Evolutionary conservation across 1,139 yeast genomes (phyloP).

Genomic region (Ogataea hybrid): DNA sequence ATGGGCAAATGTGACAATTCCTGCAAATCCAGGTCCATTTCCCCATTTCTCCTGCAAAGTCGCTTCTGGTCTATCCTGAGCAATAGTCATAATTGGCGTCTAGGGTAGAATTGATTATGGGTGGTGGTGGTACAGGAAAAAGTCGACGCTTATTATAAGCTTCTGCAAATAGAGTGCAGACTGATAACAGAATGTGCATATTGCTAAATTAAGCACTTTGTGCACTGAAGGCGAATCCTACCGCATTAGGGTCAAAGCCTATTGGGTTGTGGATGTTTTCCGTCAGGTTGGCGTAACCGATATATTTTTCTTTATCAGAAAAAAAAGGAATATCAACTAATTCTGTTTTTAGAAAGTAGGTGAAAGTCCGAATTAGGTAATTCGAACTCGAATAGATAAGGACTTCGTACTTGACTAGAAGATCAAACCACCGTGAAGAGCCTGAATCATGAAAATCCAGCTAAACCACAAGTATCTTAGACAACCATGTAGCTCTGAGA

Average conservation of each 20-base stretch:
- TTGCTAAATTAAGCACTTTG: not conserved
- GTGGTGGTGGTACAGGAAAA: not conserved
- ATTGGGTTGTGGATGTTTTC: not conserved
- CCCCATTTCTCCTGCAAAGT: slow-evolving; percentile 1
- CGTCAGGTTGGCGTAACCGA: too few species aligned
- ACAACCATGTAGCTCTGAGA: not conserved
- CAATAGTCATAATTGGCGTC: not conserved
- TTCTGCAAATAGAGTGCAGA: not conserved
- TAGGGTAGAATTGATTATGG: not conserved
- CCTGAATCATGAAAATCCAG: not conserved
- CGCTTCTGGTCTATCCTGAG: not conserved
- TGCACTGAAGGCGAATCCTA: not conserved
- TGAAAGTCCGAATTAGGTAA: not conserved
- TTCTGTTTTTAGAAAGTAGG: not conserved
- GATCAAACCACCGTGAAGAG: not conserved
- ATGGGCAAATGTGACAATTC: slow-evolving; percentile 1
- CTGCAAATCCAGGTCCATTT: not conserved
- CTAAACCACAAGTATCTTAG: not conserved
- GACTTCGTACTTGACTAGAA: not conserved
- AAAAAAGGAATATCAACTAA: not conserved
- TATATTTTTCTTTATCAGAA: too few species aligned
- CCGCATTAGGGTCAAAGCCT: not conserved
- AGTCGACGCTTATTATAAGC: not conserved
- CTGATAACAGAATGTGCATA: slow-evolving; percentile 1
- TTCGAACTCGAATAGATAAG: not conserved